These are phyloP conservation scores for Fomitiporia mediterranea DNA, from an alignment of 1,284 basidiomycete species.

Conservation along the genomic window DNA sequence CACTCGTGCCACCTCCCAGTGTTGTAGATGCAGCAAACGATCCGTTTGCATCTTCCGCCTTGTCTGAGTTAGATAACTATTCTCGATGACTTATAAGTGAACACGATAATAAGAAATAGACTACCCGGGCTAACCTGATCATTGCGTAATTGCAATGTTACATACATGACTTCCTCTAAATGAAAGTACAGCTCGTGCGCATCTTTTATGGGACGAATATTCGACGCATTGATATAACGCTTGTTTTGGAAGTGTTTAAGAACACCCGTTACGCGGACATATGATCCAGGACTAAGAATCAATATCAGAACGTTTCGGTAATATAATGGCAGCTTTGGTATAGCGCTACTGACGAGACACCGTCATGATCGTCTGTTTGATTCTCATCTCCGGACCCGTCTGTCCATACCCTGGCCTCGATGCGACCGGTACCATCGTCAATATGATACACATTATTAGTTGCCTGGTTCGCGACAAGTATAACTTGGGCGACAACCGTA, in stretches of 20 bases:
- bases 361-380: slow-evolving; percentile 30
- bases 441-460: slow-evolving; percentile 83
- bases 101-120: no score
- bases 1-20: slow-evolving; percentile 1
- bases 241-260: slow-evolving; percentile 85
- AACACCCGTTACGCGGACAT: slow-evolving; percentile 83
- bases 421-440: slow-evolving; percentile 86
- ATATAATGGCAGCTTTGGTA: neutral
- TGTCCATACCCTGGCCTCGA: slow-evolving; percentile 89
- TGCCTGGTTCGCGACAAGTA: slow-evolving; percentile 63
- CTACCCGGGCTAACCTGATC: slow-evolving; percentile 31
- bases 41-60: neutral
- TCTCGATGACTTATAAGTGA: no score
- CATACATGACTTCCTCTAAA: slow-evolving; percentile 50
- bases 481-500: slow-evolving; percentile 78
- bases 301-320: neutral
- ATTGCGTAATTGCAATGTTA: slow-evolving; percentile 37
- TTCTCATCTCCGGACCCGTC: slow-evolving; percentile 58
- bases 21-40: slow-evolving; percentile 3
- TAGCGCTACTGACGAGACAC: slow-evolving; percentile 42
- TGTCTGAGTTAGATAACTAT: slow-evolving; percentile 29
- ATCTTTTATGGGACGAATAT: slow-evolving; percentile 68
- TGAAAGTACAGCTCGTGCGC: slow-evolving; percentile 86
- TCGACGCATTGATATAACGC: slow-evolving; percentile 74
- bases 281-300: slow-evolving; percentile 4